Conservation (phyloP, 176 grass and related monocot species). For the Bromus sterilis region DNA sequence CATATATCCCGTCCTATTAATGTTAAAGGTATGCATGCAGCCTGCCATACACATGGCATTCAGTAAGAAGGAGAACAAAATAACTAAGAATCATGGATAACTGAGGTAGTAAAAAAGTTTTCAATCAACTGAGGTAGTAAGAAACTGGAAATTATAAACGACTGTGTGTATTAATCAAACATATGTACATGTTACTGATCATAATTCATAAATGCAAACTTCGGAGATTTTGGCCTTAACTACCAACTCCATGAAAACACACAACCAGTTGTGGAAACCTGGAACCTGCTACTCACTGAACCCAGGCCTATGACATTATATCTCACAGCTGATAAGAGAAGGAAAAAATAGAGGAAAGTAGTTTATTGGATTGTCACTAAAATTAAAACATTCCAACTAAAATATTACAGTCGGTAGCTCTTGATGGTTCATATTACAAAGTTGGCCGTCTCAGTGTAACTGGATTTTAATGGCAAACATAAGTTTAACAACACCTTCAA, state of each 20-base stretch:
- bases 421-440: background rate
- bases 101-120: too few species aligned
- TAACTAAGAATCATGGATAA: background rate
- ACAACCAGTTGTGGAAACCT: background rate
- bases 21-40: slow-evolving; percentile 91
- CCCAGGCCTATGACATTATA: background rate
- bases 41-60: slow-evolving; percentile 38
- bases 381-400: background rate
- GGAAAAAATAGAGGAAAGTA: background rate
- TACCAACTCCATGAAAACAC: background rate
- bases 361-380: background rate
- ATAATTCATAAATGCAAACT: slow-evolving; percentile 5
- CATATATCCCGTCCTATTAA: slow-evolving; percentile 93
- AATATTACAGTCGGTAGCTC: background rate
- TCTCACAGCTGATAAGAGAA: background rate
- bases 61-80: slow-evolving; percentile 20
- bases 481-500: background rate
- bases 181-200: background rate
- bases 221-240: background rate
- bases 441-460: background rate
- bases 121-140: too few species aligned
- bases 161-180: background rate
- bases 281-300: background rate
- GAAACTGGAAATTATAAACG: too few species aligned
- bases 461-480: background rate